Conservation (phyloP, 1,284 basidiomycete species). For the Ganoderma resinaceum region DNA sequence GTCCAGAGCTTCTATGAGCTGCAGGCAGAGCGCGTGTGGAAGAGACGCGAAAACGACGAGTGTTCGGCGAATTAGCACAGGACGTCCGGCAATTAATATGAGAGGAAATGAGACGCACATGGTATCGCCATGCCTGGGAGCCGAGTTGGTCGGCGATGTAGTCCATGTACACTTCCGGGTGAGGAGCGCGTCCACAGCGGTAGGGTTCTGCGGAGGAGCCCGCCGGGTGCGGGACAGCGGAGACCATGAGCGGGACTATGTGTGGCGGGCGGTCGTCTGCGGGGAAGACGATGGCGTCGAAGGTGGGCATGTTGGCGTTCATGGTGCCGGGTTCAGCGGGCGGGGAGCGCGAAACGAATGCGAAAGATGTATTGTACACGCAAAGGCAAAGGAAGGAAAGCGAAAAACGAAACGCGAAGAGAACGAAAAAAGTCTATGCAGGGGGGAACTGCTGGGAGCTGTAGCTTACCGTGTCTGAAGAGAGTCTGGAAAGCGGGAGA, state of each 20-base stretch:
- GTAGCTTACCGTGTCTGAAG: conserved; percentile 25
- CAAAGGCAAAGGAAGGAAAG: conserved; percentile 21
- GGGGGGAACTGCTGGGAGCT: conserved; percentile 20
- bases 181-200: conserved; percentile 64
- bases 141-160: conserved; percentile 78
- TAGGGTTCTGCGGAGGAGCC: conserved; percentile 39
- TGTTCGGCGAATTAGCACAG: conserved; percentile 27
- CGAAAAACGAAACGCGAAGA: conserved; percentile 10
- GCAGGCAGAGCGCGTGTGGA: conserved; percentile 5
- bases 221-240: conserved; percentile 57
- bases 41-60: conserved; percentile 2
- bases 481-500: conserved; percentile 20
- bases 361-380: conserved; percentile 29
- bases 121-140: conserved; percentile 72
- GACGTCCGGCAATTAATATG: conserved; percentile 27
- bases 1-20: conserved; percentile 78
- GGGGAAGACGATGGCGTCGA: conserved; percentile 58
- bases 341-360: conserved; percentile 10
- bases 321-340: conserved; percentile 42
- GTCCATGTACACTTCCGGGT: conserved; percentile 85
- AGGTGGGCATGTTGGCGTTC: conserved; percentile 61
- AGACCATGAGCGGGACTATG: conserved; percentile 74
- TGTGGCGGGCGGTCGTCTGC: conserved; percentile 63
- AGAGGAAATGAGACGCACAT: conserved; percentile 51
- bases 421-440: conserved; percentile 16